Conservation (phyloP, 2,329 filamentous ascomycete species). For the Lithohypha guttulata region DNA sequence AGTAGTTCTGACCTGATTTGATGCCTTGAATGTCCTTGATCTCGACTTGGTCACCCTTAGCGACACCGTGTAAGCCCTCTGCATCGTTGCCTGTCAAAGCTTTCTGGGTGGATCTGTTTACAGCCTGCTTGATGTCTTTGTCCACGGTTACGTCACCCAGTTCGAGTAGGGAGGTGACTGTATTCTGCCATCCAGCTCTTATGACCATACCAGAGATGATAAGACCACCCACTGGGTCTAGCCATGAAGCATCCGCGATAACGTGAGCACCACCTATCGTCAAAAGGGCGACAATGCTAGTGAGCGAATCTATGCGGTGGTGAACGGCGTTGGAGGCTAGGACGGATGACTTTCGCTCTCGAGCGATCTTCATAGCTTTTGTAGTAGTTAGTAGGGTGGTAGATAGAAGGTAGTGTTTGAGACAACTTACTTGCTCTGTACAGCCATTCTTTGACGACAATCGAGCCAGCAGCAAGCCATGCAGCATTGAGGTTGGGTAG, state of each 20-base stretch:
- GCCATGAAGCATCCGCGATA: conserved; percentile 73
- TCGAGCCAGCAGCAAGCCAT: conserved; percentile 84
- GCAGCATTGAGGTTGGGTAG: conserved; percentile 85
- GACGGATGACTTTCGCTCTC: conserved; percentile 87
- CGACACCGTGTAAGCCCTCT: conserved; percentile 28
- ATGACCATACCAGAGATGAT: conserved; percentile 91
- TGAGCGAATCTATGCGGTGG: conserved; percentile 91
- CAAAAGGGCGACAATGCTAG: conserved; percentile 80
- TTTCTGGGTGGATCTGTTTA: conserved; percentile 54
- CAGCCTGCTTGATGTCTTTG: conserved; percentile 63
- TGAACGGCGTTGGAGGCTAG: conserved; percentile 93
- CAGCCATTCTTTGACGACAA: conserved; percentile 90
- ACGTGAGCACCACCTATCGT: conserved; percentile 86
- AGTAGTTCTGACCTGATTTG: conserved; percentile 93
- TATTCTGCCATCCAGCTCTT: conserved; percentile 80
- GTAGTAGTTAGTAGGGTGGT: conserved; percentile 4
- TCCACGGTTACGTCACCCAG: conserved; percentile 86
- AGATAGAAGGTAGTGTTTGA: not conserved
- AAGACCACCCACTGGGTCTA: conserved; percentile 87
- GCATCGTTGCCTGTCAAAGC: conserved; percentile 39
- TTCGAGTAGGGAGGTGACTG: conserved; percentile 68
- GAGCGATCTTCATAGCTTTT: conserved; percentile 84
- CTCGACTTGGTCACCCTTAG: conserved; percentile 50
- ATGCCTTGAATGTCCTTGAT: conserved; percentile 73
- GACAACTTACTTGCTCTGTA: conserved; percentile 80